These are phyloP conservation scores for Aureobasidium pullulans DNA, from an alignment of 2,329 filamentous ascomycete species.

Conservation along the genomic window DNA sequence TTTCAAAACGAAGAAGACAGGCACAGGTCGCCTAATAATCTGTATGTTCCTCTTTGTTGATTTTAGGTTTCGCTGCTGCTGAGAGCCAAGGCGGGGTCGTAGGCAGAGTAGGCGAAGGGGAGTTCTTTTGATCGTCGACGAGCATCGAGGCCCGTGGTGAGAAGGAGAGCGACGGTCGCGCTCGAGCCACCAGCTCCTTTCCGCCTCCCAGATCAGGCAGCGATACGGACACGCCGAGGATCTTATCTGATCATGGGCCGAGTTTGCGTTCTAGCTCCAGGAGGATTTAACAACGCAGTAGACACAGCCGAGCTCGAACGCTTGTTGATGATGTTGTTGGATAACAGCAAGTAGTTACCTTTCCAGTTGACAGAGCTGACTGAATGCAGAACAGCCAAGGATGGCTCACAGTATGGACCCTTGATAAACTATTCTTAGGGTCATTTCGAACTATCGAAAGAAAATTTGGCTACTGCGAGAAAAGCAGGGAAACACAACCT, in stretches of 20 bases:
- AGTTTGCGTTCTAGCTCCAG: not conserved
- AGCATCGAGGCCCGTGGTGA: not conserved
- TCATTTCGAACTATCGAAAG: not conserved
- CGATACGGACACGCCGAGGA: not conserved
- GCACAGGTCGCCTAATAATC: not conserved
- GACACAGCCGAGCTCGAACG: not conserved
- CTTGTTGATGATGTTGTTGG: not conserved
- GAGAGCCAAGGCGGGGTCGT: slow-evolving; percentile 4
- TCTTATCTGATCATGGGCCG: not conserved
- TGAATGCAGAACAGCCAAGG: not conserved
- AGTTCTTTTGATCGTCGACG: not conserved
- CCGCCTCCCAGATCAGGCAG: not conserved
- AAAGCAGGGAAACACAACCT: not conserved
- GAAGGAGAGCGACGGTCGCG: not conserved
- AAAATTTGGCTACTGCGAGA: not conserved
- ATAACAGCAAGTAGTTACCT: too few species aligned
- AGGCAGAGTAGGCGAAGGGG: not conserved
- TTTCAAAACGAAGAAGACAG: not conserved
- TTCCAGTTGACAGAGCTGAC: not conserved
- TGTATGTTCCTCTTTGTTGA: not conserved
- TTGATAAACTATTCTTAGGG: not conserved
- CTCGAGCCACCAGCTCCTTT: slow-evolving; percentile 4
- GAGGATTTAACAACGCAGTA: not conserved
- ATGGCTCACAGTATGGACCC: not conserved
- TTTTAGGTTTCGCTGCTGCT: not conserved